These are phyloP conservation scores for Pascua sp. DNA, from an alignment of 1,284 basidiomycete genomes.

Conservation along the genomic window DNA sequence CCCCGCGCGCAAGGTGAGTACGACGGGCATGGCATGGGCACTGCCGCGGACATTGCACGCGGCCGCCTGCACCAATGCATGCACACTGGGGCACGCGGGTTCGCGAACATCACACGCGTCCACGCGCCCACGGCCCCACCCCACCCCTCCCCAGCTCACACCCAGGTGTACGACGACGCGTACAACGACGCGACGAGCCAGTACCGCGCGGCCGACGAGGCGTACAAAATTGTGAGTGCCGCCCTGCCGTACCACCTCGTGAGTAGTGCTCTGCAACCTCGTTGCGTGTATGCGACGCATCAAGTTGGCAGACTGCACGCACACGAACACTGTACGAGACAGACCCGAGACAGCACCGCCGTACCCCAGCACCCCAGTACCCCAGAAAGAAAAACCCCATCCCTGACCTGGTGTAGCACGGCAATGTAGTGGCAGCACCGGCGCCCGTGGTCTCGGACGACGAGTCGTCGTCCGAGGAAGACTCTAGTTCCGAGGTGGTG, in stretches of 20 bases:
- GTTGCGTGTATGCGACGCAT: too few relatives aligned
- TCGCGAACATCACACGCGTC: not conserved
- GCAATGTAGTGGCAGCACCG: constrained; percentile 2
- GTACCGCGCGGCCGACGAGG: constrained; percentile 27
- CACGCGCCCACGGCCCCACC: too few relatives aligned
- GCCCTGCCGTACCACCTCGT: not conserved
- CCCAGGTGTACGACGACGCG: constrained; percentile 29
- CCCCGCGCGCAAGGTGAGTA: constrained; percentile 65
- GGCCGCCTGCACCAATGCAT: not conserved
- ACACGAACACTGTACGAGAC: not conserved
- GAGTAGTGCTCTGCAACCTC: too few relatives aligned
- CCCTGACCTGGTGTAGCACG: too few relatives aligned
- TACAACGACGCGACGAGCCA: constrained; percentile 25
- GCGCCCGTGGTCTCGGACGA: constrained; percentile 6
- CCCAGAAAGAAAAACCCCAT: too few relatives aligned
- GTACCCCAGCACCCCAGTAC: constrained; percentile 1
- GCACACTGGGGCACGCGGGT: not conserved
- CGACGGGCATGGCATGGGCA: not conserved
- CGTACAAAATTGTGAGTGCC: constrained; percentile 24
- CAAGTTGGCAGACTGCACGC: too few relatives aligned
- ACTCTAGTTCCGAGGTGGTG: constrained; percentile 1
- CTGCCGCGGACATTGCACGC: constrained; percentile 27
- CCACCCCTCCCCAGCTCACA: too few relatives aligned
- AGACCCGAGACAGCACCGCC: constrained; percentile 3
- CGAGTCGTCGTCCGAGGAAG: constrained; percentile 17